phyloP scores from a whole-genome alignment of 2,329 filamentous ascomycete species.

The Colletotrichum gigasporum region DNA sequence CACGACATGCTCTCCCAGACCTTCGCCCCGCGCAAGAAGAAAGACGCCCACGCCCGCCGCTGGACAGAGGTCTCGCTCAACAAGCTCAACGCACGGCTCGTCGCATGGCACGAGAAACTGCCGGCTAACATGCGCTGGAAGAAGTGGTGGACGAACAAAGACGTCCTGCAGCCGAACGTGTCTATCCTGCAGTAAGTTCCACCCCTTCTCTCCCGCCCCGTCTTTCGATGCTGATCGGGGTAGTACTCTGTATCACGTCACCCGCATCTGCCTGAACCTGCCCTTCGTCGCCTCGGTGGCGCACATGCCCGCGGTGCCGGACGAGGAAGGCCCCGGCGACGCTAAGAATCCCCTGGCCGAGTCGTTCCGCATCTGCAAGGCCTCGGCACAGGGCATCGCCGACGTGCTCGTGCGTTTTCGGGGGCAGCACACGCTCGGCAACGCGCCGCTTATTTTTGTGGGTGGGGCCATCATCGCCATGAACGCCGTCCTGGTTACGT shows the following conservation, averaged over 20 bases:
- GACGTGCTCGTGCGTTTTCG: constrained; percentile 11
- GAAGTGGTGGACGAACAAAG: constrained; percentile 21
- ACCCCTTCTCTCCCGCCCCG: too few species aligned
- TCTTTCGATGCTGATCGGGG: too few species aligned
- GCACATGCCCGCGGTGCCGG: background rate
- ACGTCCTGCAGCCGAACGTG: constrained; percentile 9
- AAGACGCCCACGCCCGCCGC: background rate
- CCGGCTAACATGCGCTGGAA: constrained; percentile 19
- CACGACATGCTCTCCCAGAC: constrained; percentile 34
- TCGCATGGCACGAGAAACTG: constrained; percentile 19
- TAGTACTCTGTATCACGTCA: constrained; percentile 12
- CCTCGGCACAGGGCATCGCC: background rate
- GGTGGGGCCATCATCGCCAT: constrained; percentile 6
- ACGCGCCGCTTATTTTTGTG: background rate
- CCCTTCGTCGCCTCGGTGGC: constrained; percentile 20
- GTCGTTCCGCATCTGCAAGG: constrained; percentile 1
- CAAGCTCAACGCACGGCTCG: constrained; percentile 9
- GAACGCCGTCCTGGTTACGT: constrained; percentile 7
- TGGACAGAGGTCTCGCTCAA: constrained; percentile 12
- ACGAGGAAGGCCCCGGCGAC: background rate
- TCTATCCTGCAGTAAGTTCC: constrained; percentile 11
- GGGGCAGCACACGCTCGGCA: constrained; percentile 3
- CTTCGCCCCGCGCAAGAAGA: constrained; percentile 6
- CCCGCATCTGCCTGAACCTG: constrained; percentile 16
- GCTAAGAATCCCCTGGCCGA: background rate